Evolutionary conservation across 2,329 filamentous ascomycete genomes (phyloP).

Genomic region (Sporothrix phasma): DNA sequence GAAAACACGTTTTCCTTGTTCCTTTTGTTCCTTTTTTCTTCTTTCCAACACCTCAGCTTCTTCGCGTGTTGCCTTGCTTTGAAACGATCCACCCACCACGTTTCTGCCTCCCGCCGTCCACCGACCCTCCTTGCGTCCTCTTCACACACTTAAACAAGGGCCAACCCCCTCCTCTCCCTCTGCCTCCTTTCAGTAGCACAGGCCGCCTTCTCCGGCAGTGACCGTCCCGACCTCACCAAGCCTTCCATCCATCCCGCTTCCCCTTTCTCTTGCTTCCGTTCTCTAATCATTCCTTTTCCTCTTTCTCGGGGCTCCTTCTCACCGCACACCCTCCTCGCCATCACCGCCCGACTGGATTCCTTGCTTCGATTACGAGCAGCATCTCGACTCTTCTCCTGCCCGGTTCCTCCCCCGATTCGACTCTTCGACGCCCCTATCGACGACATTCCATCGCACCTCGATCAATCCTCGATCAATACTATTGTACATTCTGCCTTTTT

Average conservation of each 20-base stretch:
- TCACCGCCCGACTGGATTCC: neutral
- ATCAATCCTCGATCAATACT: neutral
- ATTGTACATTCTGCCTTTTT: neutral
- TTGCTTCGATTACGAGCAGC: neutral
- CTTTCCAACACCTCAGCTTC: constrained; percentile 3
- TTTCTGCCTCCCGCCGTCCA: constrained; percentile 11
- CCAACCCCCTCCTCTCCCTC: neutral
- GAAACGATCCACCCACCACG: constrained; percentile 14
- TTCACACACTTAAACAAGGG: neutral
- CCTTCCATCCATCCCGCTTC: constrained; percentile 2
- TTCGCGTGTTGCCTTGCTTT: constrained; percentile 11
- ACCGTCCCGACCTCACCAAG: neutral
- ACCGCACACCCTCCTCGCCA: neutral
- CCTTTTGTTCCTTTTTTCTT: neutral
- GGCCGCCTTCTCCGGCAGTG: constrained; percentile 9
- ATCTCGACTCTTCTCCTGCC: neutral
- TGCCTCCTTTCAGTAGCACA: neutral
- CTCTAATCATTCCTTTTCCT: neutral
- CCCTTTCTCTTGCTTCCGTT: neutral
- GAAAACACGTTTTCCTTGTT: constrained; percentile 9
- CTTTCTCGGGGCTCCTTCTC: neutral
- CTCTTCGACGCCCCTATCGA: neutral
- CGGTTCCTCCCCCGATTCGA: too few relatives aligned
- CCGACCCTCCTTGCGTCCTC: neutral
- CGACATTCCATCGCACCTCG: neutral